A percentile compares a stretch with the other conserved stretches of the same genome.
phyloP scores from a whole-genome alignment of 2,329 filamentous ascomycete genomes.

The Orbilia blumenaviensis region DNA sequence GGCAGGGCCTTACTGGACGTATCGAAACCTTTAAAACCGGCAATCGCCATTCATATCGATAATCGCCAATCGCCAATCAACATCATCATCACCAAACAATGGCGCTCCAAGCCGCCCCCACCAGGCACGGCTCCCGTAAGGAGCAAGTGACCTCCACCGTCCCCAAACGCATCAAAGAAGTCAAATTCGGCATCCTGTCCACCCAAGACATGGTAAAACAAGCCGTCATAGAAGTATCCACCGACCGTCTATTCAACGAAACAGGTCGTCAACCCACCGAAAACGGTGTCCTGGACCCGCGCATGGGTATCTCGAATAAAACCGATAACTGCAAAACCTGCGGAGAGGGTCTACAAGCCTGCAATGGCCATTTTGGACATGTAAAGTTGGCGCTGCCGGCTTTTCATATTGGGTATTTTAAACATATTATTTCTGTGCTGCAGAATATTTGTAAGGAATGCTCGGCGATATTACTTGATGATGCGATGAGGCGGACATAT shows the following conservation, averaged over 20 bases:
- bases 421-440: conserved; percentile 88
- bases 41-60: background rate
- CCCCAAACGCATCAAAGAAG: conserved; percentile 88
- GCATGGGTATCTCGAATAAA: conserved; percentile 90
- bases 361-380: conserved; percentile 95
- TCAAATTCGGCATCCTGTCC: conserved; percentile 95
- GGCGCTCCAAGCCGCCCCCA: conserved; percentile 47
- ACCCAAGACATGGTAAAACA: conserved; percentile 96
- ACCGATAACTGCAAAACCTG: conserved; percentile 82
- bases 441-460: conserved; percentile 98
- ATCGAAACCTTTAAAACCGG: background rate
- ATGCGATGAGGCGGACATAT: conserved; percentile 78
- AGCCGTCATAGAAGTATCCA: conserved; percentile 92
- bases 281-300: conserved; percentile 86
- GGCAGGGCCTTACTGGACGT: no score
- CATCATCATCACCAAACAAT: background rate
- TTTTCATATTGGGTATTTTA: conserved; percentile 96
- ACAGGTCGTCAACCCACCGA: conserved; percentile 72
- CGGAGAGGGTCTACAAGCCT: conserved; percentile 79
- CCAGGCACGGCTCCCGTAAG: conserved; percentile 67
- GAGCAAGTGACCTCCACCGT: conserved; percentile 88
- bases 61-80: background rate
- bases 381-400: conserved; percentile 88
- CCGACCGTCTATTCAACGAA: conserved; percentile 91
- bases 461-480: conserved; percentile 80